Evolutionary conservation across 2,329 filamentous ascomycete genomes (phyloP).

Genomic region (Beauveria pseudobassiana): DNA sequence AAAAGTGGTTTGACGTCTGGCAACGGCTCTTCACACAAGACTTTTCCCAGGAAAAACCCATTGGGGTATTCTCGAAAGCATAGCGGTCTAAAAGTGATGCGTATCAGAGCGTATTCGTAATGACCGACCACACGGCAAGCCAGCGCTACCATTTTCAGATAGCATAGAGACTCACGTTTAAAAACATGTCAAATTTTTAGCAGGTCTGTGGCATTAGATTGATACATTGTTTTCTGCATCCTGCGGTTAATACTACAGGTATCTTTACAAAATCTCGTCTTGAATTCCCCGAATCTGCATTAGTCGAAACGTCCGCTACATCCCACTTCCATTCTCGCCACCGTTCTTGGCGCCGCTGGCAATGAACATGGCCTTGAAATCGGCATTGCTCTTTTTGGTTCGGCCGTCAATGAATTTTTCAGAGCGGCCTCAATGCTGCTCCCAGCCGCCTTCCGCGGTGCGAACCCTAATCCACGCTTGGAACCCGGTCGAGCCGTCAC

Average conservation of each 20-base stretch:
- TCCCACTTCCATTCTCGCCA: neutral
- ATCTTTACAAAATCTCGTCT: neutral
- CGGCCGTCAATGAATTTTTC: slow-evolving; percentile 22
- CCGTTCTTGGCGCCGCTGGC: slow-evolving; percentile 15
- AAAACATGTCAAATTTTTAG: neutral
- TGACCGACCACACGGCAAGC: neutral
- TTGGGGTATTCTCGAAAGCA: slow-evolving; percentile 22
- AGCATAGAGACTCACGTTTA: neutral
- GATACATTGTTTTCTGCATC: neutral
- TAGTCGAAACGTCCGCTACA: neutral
- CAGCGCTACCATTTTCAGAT: neutral
- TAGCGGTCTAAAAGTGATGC: slow-evolving; percentile 14
- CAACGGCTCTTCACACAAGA: slow-evolving; percentile 59
- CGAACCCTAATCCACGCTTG: slow-evolving; percentile 39
- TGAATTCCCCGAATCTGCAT: neutral
- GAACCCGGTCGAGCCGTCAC: slow-evolving; percentile 31
- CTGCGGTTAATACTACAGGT: neutral
- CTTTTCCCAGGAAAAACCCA: slow-evolving; percentile 26
- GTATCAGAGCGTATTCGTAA: neutral
- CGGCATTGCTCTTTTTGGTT: slow-evolving; percentile 49
- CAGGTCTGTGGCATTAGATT: neutral
- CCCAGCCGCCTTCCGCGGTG: slow-evolving; percentile 18
- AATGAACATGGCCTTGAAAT: slow-evolving; percentile 49
- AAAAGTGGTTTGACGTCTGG: slow-evolving; percentile 69
- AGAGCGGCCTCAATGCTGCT: slow-evolving; percentile 18